Evolutionary conservation across 2,329 filamentous ascomycete genomes (phyloP), one percentile per base, ranked within the genome.

Genomic region (Diplocarpon rosae): DNA sequence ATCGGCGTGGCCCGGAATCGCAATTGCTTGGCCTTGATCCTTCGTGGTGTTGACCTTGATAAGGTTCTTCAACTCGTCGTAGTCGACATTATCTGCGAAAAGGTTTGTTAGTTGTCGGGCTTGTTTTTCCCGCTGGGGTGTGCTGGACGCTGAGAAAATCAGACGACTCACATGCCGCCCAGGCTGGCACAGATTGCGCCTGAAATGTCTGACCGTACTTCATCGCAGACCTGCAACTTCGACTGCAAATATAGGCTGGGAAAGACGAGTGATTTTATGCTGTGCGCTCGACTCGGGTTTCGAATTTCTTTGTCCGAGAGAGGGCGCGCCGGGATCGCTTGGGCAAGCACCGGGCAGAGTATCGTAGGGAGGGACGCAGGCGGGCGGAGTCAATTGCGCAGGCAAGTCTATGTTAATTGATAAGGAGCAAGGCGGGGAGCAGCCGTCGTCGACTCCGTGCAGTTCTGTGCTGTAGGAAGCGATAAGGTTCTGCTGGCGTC

Each of bases 11-110:
- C 84, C 84, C 1, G 85, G 85, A 43, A 92, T 89, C 15, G 80
- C 72, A 45, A 88, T 77, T 37, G 83, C 81, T 54, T 70, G 71
- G 39, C 79, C 81, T 56, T 83, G 77, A 62, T 81, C 77, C 36
- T 73, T 75, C 11, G 80, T 82, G 1, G 86, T 93, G 60, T 87
- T 76, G 48, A 75, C 75, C 63, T 90, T 92, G 69, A 93, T 90
- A 58, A 85, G 73, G 62, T 85, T 75, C 65, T 93, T 93, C 52
- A 93, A 74, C 39, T 84, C 83, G 62, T 90, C 86, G 70, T 93
- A 93, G 63, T 92, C 86, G 64, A 93, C 78, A 64, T 93, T 92
- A 62, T 89, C 82, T 86, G 62, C 29, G 10, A 52, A 47, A 20
- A 46, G 32, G 20, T 7, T 24, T 39, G 44, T 49, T 28, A 49